A percentile compares a stretch with the other conserved stretches of the same genome.
Evolutionary conservation across 352 stramenopile genomes (phyloP).

Genomic region (Globisporangium parvum): DNA sequence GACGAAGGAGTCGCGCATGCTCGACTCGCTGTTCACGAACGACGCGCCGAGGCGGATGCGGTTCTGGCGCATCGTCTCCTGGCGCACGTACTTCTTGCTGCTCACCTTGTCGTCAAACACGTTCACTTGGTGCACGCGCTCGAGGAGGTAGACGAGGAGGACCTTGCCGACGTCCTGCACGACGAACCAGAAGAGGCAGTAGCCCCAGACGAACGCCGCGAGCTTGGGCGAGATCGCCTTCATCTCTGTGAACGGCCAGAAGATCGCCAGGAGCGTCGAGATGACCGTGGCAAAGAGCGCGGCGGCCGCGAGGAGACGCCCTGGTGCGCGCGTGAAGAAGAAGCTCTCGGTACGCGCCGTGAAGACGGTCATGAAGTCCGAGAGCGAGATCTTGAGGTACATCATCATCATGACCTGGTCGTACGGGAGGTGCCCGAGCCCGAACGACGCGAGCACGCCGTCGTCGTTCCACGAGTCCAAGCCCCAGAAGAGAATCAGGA

Average conservation of each 20-base stretch:
- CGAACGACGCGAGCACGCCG: constrained; percentile 51
- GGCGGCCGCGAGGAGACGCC: constrained; percentile 61
- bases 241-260: constrained; percentile 80
- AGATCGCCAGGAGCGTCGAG: constrained; percentile 79
- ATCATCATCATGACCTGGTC: constrained; percentile 90
- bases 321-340: constrained; percentile 77
- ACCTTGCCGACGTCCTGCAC: constrained; percentile 83
- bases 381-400: constrained; percentile 94
- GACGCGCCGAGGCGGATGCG: constrained; percentile 68
- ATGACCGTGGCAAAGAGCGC: constrained; percentile 70
- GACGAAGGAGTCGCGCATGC: constrained; percentile 75
- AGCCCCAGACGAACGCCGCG: constrained; percentile 84
- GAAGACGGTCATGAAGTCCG: constrained; percentile 92
- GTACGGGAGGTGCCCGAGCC: constrained; percentile 73
- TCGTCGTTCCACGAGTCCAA: constrained; percentile 80
- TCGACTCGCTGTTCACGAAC: constrained; percentile 55
- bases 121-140: constrained; percentile 51
- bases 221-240: constrained; percentile 72
- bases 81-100: constrained; percentile 50
- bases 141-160: constrained; percentile 49
- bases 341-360: constrained; percentile 75
- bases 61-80: constrained; percentile 71
- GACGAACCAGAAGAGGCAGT: constrained; percentile 84
- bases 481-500: constrained; percentile 80
- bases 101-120: constrained; percentile 50